Evolutionary conservation across 768 basidiomycete species (phyloP).

Genomic region (Mycena olivaceomarginata): DNA sequence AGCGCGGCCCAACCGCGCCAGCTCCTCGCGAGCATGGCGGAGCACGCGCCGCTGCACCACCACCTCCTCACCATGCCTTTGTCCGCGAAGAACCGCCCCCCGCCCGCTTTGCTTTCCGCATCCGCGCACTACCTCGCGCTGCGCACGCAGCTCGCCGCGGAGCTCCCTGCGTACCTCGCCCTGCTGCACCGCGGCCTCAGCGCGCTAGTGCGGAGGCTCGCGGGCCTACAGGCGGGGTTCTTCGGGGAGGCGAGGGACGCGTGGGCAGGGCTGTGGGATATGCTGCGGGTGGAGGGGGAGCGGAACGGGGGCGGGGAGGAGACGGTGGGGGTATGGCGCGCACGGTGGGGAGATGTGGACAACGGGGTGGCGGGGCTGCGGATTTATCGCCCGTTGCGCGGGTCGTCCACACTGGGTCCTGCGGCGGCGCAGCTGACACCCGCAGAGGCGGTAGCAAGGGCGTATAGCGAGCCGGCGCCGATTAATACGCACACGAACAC

Average conservation of each 20-base stretch:
- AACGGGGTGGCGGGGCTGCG: constrained; percentile 61
- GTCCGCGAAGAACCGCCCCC: constrained; percentile 78
- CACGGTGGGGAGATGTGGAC: constrained; percentile 82
- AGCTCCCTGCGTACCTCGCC: constrained; percentile 79
- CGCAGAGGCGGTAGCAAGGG: constrained; percentile 31
- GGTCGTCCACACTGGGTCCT: not conserved
- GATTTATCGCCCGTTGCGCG: constrained; percentile 51
- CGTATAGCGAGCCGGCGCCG: constrained; percentile 7
- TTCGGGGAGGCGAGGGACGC: constrained; percentile 76
- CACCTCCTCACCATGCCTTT: constrained; percentile 81
- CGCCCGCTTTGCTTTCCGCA: constrained; percentile 80
- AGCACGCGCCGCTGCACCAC: constrained; percentile 83
- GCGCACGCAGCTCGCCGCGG: constrained; percentile 80
- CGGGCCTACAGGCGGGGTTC: constrained; percentile 74
- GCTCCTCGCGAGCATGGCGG: constrained; percentile 82
- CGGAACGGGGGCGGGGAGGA: constrained; percentile 80
- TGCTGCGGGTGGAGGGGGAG: constrained; percentile 83
- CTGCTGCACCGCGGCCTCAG: constrained; percentile 78
- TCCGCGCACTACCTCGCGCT: constrained; percentile 88
- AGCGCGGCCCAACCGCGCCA: constrained; percentile 79
- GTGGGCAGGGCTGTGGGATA: constrained; percentile 93
- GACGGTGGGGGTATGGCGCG: constrained; percentile 83
- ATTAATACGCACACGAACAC: too few species aligned
- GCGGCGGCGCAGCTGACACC: constrained; percentile 17
- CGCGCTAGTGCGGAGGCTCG: constrained; percentile 70